Conservation (phyloP, 2,329 filamentous ascomycete genomes). For the Penicillium sp. region DNA sequence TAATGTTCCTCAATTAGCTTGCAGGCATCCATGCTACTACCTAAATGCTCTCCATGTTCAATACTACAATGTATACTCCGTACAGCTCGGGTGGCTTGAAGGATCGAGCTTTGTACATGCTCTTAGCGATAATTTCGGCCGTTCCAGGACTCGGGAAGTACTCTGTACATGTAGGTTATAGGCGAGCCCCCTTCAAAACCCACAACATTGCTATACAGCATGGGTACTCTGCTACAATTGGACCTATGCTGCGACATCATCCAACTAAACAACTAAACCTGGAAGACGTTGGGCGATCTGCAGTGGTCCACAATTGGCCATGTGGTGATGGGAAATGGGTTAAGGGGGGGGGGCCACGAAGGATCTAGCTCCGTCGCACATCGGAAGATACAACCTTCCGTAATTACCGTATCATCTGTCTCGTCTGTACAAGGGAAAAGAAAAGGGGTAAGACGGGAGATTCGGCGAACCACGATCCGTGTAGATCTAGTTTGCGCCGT, state of each 20-base stretch:
- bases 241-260: too few relatives aligned
- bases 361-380: background rate
- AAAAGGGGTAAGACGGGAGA: background rate
- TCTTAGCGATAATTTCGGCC: too few relatives aligned
- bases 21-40: background rate
- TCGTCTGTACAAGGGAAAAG: background rate
- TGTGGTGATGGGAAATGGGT: background rate
- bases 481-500: background rate
- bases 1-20: constrained; percentile 6
- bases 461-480: background rate
- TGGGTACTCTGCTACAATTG: too few relatives aligned
- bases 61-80: too few relatives aligned
- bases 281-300: constrained; percentile 1
- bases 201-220: too few relatives aligned
- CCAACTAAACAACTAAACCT: background rate
- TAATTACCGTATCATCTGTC: too few relatives aligned
- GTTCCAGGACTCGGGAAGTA: too few relatives aligned
- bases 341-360: background rate
- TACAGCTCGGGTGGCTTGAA: background rate
- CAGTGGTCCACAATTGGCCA: background rate
- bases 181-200: too few relatives aligned
- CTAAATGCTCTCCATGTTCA: background rate
- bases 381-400: constrained; percentile 1
- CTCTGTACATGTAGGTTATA: too few relatives aligned
- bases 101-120: background rate